A percentile compares a stretch with the other conserved stretches of the same genome.
Conservation (phyloP, 768 basidiomycete genomes). For the Hydnum rufescens region DNA sequence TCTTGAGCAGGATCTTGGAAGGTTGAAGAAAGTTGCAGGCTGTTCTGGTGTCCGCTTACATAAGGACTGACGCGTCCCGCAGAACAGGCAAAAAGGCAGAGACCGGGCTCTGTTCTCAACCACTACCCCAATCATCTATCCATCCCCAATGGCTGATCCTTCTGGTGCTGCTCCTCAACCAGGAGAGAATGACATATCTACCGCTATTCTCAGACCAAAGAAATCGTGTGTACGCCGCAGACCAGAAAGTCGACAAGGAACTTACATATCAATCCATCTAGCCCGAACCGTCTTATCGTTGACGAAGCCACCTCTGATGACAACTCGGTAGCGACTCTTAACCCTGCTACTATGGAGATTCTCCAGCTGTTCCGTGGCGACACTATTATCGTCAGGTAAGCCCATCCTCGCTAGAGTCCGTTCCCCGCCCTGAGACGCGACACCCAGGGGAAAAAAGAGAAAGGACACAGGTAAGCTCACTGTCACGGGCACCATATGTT, state of each 20-base stretch:
- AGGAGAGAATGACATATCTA: slow-evolving; percentile 78
- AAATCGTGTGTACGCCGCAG: slow-evolving; percentile 63
- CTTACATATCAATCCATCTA: slow-evolving; percentile 18
- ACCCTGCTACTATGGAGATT: slow-evolving; percentile 90
- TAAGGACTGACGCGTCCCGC: no score
- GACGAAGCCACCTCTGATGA: slow-evolving; percentile 90
- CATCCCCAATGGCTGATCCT: slow-evolving; percentile 35
- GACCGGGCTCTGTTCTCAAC: no score
- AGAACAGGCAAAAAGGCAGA: no score
- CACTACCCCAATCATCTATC: no score
- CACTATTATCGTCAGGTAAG: slow-evolving; percentile 80
- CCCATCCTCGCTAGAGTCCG: slow-evolving; percentile 3
- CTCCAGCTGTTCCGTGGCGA: slow-evolving; percentile 92
- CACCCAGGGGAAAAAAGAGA: slow-evolving; percentile 78
- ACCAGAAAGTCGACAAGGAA: slow-evolving; percentile 11
- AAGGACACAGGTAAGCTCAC: slow-evolving; percentile 46
- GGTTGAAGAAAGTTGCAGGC: no score
- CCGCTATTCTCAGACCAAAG: slow-evolving; percentile 91
- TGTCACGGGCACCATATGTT: background rate
- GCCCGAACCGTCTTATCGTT: slow-evolving; percentile 93
- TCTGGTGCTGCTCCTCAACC: slow-evolving; percentile 68
- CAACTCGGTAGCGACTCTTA: slow-evolving; percentile 92
- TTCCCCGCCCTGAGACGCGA: slow-evolving; percentile 4
- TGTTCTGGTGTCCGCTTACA: no score
- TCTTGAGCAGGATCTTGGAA: no score